Evolutionary conservation across 1,284 basidiomycete genomes (phyloP).

Genomic region (Inonotus obliquus): DNA sequence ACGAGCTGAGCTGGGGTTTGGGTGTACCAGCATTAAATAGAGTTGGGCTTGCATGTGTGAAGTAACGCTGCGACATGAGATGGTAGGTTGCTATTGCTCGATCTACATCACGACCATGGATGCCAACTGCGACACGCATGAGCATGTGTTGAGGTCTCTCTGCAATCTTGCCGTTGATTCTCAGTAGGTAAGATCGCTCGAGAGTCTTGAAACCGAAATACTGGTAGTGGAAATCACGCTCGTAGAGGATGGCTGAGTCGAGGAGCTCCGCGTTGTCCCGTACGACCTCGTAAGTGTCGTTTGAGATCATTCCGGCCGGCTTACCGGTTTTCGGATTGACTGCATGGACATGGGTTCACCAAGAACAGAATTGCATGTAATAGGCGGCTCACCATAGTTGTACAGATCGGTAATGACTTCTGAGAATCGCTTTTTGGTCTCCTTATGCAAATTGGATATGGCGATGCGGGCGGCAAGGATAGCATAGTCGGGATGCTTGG

Average conservation of each 20-base stretch:
- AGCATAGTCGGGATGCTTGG: conserved; percentile 96
- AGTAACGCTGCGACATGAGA: conserved; percentile 95
- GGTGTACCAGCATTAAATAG: conserved; percentile 99
- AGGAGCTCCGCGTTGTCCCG: conserved; percentile 80
- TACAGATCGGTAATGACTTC: conserved; percentile 90
- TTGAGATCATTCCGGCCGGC: conserved; percentile 88
- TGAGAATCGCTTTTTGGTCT: conserved; percentile 97
- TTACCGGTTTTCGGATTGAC: conserved; percentile 96
- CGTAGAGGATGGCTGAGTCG: conserved; percentile 96
- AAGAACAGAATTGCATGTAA: conserved; percentile 1
- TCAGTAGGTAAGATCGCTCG: conserved; percentile 95
- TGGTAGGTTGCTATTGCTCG: conserved; percentile 90
- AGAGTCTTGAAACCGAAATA: conserved; percentile 99
- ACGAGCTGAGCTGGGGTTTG: conserved; percentile 91
- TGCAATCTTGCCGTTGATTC: conserved; percentile 91
- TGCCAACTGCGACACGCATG: conserved; percentile 98
- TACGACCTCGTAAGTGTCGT: conserved; percentile 83
- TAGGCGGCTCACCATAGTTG: conserved; percentile 62
- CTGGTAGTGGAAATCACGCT: conserved; percentile 97
- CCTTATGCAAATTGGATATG: conserved; percentile 98
- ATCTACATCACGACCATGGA: conserved; percentile 90
- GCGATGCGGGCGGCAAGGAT: conserved; percentile 98
- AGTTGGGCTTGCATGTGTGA: conserved; percentile 97
- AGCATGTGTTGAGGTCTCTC: conserved; percentile 99
- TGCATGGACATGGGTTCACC: not conserved